Conservation (phyloP, 441 rosid genomes). For the Corymbia citriodora region DNA sequence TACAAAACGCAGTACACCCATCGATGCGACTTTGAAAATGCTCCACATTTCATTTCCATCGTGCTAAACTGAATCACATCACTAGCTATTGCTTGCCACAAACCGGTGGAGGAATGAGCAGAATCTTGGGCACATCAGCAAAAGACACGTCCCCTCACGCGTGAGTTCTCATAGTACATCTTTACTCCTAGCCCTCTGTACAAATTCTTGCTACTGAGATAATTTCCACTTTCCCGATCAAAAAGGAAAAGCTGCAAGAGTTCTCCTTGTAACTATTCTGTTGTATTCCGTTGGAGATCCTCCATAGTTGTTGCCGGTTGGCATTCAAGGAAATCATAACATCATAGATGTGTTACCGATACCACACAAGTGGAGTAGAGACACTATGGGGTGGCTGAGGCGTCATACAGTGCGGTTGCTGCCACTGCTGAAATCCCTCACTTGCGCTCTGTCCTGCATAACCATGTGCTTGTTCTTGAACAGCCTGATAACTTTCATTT, state of each 20-base stretch:
- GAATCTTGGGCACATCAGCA: background rate
- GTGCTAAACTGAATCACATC: background rate
- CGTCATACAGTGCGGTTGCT: constrained; percentile 55
- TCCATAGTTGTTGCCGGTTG: background rate
- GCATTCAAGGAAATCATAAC: background rate
- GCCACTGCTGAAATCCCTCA: constrained; percentile 38
- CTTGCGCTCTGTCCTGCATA: constrained; percentile 11
- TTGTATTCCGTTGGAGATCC: background rate
- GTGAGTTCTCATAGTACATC: background rate
- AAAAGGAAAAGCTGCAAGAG: background rate
- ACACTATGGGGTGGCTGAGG: constrained; percentile 37
- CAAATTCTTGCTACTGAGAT: background rate
- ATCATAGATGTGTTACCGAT: constrained; percentile 1
- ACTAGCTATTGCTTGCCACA: background rate
- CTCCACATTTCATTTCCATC: background rate
- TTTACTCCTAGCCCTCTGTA: background rate
- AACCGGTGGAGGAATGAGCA: background rate
- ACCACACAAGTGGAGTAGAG: constrained; percentile 54
- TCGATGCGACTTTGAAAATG: background rate
- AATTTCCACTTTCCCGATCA: background rate
- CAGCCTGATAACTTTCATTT: background rate
- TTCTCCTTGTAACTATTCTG: background rate
- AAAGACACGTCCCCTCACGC: background rate
- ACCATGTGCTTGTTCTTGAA: constrained; percentile 7
- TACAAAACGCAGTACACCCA: background rate